Percentiles rank a stretch among this genome's conserved stretches.
These are phyloP conservation scores for Ilex aquifolium DNA, from an alignment of 257 asterid species.

Conservation along the genomic window DNA sequence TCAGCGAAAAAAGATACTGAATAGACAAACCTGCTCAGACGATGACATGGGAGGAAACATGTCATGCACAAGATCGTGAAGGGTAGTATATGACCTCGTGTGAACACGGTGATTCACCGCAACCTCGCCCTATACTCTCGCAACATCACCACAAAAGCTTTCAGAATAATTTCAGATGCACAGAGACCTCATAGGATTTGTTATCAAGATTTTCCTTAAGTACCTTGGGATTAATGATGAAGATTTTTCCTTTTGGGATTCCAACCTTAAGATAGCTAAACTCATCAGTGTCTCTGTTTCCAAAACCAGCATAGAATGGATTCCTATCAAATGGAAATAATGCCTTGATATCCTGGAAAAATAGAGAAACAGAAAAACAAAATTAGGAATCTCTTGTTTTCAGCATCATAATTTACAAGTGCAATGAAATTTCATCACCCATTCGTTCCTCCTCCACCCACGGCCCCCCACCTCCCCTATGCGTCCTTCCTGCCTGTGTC, in stretches of 20 bases:
- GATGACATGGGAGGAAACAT: slow-evolving; percentile 67
- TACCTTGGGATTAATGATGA: slow-evolving; percentile 93
- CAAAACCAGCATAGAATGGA: slow-evolving; percentile 99
- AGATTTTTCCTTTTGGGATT: slow-evolving; percentile 83
- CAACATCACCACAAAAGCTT: slow-evolving; percentile 1
- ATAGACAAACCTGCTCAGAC: slow-evolving; percentile 59
- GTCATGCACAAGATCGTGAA: slow-evolving; percentile 68
- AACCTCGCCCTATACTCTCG: slow-evolving; percentile 66
- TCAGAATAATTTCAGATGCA: slow-evolving; percentile 4
- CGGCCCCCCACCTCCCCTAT: too few relatives aligned
- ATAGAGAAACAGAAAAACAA: background rate
- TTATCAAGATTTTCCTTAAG: background rate
- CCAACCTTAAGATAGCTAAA: slow-evolving; percentile 93
- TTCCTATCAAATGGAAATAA: slow-evolving; percentile 73
- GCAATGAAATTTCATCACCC: too few relatives aligned
- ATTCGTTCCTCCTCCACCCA: too few relatives aligned
- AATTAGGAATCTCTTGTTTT: background rate
- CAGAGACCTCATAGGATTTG: background rate
- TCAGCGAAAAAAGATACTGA: background rate
- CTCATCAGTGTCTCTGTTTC: slow-evolving; percentile 94
- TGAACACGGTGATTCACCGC: slow-evolving; percentile 65
- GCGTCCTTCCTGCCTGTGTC: too few relatives aligned
- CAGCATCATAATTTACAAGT: background rate
- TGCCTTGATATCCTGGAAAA: slow-evolving; percentile 60
- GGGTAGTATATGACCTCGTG: slow-evolving; percentile 63